Percentiles rank a stretch among this genome's conserved stretches.
Conservation (phyloP, 192 early-diverging fungal genomes). For the Gryganskiella cystojenkinii region DNA sequence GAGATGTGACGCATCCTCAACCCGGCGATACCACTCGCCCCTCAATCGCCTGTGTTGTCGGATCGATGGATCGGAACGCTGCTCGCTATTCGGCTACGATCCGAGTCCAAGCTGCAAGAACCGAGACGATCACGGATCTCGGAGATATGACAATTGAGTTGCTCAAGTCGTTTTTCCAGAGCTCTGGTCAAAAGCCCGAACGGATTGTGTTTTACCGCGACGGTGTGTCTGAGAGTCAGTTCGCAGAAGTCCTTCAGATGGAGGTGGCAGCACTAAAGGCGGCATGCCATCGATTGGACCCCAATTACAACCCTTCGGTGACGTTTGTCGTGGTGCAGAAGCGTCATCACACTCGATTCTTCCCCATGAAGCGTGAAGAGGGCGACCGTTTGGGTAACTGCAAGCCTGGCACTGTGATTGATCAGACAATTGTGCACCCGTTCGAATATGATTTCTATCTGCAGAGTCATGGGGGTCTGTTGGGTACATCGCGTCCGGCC, state of each 20-base stretch:
- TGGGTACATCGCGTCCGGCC: conserved; percentile 92
- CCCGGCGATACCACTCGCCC: conserved; percentile 67
- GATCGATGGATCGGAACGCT: conserved; percentile 68
- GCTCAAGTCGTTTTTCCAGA: conserved; percentile 70
- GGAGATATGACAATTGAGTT: conserved; percentile 73
- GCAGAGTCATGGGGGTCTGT: conserved; percentile 90
- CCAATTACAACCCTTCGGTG: conserved; percentile 78
- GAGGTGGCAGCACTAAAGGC: conserved; percentile 76
- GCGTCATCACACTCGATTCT: conserved; percentile 91
- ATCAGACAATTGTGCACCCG: conserved; percentile 79
- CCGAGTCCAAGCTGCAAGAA: conserved; percentile 71
- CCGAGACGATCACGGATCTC: conserved; percentile 78
- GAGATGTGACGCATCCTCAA: conserved; percentile 87
- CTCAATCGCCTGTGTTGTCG: conserved; percentile 83
- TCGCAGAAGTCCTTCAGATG: conserved; percentile 70
- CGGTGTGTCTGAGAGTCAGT: conserved; percentile 90
- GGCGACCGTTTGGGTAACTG: conserved; percentile 85
- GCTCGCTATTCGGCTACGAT: conserved; percentile 69
- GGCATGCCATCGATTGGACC: conserved; percentile 71
- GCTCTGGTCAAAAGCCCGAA: conserved; percentile 77
- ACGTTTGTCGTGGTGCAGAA: conserved; percentile 91
- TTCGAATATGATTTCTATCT: conserved; percentile 90
- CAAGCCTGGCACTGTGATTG: conserved; percentile 84
- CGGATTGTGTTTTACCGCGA: conserved; percentile 90
- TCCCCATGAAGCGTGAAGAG: conserved; percentile 69